Conservation (phyloP, 495 filamentous ascomycete genomes). For the Lentithecium fluviatile region DNA sequence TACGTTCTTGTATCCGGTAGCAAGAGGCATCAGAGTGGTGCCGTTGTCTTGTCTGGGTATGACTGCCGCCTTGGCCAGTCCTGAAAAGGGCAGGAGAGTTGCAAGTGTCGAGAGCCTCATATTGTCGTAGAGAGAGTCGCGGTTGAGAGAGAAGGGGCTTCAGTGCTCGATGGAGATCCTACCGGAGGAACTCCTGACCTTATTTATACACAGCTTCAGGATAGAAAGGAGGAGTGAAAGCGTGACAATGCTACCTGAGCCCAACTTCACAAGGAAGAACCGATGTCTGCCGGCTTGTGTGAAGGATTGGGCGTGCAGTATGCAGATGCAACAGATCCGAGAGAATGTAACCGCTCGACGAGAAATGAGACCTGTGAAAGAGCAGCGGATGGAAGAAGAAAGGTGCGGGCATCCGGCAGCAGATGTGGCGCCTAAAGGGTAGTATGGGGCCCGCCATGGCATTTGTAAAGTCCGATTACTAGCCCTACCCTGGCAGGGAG, state of each 20-base stretch:
- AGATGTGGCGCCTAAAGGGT: slow-evolving; percentile 28
- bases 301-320: slow-evolving; percentile 4
- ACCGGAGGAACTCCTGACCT: slow-evolving; percentile 10
- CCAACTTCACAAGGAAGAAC: too few species aligned
- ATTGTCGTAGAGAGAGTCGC: neutral
- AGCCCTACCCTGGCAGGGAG: slow-evolving; percentile 12
- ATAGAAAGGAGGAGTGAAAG: neutral
- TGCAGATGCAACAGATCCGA: slow-evolving; percentile 15
- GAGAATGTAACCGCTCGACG: slow-evolving; percentile 11
- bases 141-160: slow-evolving; percentile 4
- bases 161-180: neutral
- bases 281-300: too few species aligned
- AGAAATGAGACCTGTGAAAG: slow-evolving; percentile 13
- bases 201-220: slow-evolving; percentile 19
- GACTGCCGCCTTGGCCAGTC: slow-evolving; percentile 21
- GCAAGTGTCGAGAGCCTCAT: slow-evolving; percentile 26
- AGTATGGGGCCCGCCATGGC: neutral
- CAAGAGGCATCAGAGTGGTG: slow-evolving; percentile 11
- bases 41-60: slow-evolving; percentile 22
- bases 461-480: slow-evolving; percentile 1
- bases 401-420: slow-evolving; percentile 1
- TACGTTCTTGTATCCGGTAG: slow-evolving; percentile 60
- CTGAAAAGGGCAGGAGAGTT: slow-evolving; percentile 10
- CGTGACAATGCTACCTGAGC: neutral
- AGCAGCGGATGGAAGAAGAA: slow-evolving; percentile 13